Conservation (phyloP, 1,284 basidiomycete genomes). For the Microbotryum silenes-acaulis region DNA sequence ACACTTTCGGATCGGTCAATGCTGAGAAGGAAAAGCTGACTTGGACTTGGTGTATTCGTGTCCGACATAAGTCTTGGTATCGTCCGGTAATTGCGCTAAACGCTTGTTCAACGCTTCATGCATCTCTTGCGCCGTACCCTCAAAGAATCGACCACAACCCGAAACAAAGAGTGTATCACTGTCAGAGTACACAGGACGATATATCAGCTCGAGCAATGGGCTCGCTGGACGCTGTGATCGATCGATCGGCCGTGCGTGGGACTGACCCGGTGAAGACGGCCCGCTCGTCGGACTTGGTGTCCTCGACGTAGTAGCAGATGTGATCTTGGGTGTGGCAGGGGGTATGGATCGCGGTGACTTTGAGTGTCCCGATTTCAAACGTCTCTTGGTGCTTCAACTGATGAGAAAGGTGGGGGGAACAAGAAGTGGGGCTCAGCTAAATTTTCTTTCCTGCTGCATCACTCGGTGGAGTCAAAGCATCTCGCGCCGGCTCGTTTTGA, state of each 20-base stretch:
- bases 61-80: conserved; percentile 79
- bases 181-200: not conserved
- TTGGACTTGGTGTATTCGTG: conserved; percentile 74
- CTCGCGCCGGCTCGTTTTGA: not conserved
- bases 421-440: not conserved
- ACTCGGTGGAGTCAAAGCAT: not conserved
- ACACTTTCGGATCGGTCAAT: not conserved
- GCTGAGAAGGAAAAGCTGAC: not conserved
- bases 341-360: conserved; percentile 54
- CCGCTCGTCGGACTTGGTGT: conserved; percentile 52
- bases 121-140: conserved; percentile 84
- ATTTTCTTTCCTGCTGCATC: not conserved
- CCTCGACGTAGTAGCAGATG: conserved; percentile 77
- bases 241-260: not conserved
- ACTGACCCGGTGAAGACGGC: conserved; percentile 78
- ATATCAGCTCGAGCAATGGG: not conserved
- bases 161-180: conserved; percentile 88
- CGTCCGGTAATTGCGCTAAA: conserved; percentile 59
- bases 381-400: conserved; percentile 25
- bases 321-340: conserved; percentile 97
- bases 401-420: not conserved
- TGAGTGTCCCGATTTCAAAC: conserved; percentile 27
- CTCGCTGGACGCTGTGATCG: not conserved
- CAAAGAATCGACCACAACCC: conserved; percentile 96
- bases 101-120: conserved; percentile 62